Base-by-base conservation (phyloP, 352 stramenopile species). In the Pythium brachiatum region DNA sequence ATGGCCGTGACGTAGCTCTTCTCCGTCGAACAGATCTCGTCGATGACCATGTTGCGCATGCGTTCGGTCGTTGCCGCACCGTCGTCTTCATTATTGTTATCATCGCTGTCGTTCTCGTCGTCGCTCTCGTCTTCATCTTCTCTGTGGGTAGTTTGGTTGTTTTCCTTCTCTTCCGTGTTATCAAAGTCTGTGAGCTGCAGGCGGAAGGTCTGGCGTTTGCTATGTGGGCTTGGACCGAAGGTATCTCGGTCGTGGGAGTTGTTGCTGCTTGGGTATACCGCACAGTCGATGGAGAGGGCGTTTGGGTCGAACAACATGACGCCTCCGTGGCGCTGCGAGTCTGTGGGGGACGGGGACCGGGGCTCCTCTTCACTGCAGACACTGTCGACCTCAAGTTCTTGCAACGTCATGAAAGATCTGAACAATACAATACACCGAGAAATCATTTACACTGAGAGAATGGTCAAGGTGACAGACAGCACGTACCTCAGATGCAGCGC, bases 1-100 rank as follows among this genome's bases (percentile, higher is more conserved):
- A 95, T 88, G 61, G 88, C 80, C 25, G 66, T 62, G 39, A 94
- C 84, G 55, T 95, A 95, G 39, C 66, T 85, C 44, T 83, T 79
- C 61, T 95, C 86, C 9, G 84, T 94, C 55, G 69, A 64, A 60
- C 80, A 94, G 43, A 95, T 92, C 73, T 95, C 86, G 29, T 85
- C 76, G 25, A 95, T 76, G 39, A 89, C 81, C n/a, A 72, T 62
- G 16, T 74, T 56, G 8, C 85, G 82, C 41, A 73, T 69, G 34
- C 56, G 76, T 13, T 68, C 64, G 39, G 32, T 61, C 43, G 26
- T 64, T 18, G 31, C 62, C 31, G 38, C 60, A 16, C 70, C 66
- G 15, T 60, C 54, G 7, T 63, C 44, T 7, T 77, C 60, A 41
- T 73, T 39, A 12, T 79, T 69, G n/a, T 69, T 8, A 5, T 21